Conservation (phyloP, 2,329 filamentous ascomycete species). For the Talaromyces piceae region DNA sequence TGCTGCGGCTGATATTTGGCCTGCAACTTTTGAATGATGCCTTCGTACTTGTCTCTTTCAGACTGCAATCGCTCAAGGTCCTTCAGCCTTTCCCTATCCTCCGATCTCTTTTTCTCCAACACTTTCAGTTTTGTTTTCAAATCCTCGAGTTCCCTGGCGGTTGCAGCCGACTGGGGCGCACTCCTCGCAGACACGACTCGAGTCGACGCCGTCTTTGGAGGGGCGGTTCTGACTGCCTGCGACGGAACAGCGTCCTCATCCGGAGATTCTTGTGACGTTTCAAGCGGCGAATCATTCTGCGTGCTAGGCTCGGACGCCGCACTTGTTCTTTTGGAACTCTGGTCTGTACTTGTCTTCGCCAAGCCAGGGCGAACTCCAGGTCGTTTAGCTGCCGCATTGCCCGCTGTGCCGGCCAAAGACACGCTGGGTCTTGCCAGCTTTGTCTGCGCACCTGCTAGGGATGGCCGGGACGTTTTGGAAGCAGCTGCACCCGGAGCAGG, state of each 20-base stretch:
- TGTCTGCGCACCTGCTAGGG: conserved; percentile 26
- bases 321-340: conserved; percentile 19
- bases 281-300: conserved; percentile 21
- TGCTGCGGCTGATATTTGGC: conserved; percentile 80
- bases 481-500: conserved; percentile 36
- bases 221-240: conserved; percentile 17
- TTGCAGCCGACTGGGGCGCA: conserved; percentile 41
- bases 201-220: conserved; percentile 18
- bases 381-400: conserved; percentile 23
- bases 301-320: conserved; percentile 23
- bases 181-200: conserved; percentile 30
- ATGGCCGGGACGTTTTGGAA: conserved; percentile 33
- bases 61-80: conserved; percentile 66
- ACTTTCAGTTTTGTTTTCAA: conserved; percentile 80
- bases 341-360: conserved; percentile 21
- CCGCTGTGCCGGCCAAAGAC: conserved; percentile 18
- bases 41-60: conserved; percentile 51
- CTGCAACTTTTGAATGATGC: conserved; percentile 84
- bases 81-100: conserved; percentile 80
- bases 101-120: conserved; percentile 76
- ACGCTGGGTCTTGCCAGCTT: conserved; percentile 27
- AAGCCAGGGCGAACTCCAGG: conserved; percentile 24
- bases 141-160: conserved; percentile 69
- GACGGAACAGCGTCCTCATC: conserved; percentile 16
- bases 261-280: conserved; percentile 17